phyloP scores from a whole-genome alignment of 305 asterid genomes.

The Fraxinus xanthoxyloides region DNA sequence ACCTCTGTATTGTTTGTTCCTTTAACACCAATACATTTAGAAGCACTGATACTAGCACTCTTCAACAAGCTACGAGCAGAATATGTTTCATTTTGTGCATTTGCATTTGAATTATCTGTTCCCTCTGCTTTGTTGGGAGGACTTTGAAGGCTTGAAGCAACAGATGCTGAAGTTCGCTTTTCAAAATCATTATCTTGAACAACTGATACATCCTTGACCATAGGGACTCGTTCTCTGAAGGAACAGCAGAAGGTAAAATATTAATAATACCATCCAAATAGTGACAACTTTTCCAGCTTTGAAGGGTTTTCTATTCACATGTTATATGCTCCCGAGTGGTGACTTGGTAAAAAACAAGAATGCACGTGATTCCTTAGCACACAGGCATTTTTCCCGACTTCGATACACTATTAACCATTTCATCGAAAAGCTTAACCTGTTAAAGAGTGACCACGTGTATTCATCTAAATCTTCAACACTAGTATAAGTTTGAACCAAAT shows the following conservation, averaged over 20 bases:
- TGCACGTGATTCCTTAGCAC: neutral
- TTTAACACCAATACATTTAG: slow-evolving; percentile 80
- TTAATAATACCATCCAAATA: neutral
- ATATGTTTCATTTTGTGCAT: slow-evolving; percentile 37
- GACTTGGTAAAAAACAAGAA: neutral
- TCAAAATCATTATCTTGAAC: slow-evolving; percentile 45
- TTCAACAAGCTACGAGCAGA: slow-evolving; percentile 85
- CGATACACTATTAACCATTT: too few species aligned
- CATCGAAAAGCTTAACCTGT: neutral
- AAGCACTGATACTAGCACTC: slow-evolving; percentile 96
- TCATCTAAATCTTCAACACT: neutral
- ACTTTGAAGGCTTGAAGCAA: slow-evolving; percentile 62
- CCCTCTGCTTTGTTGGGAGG: slow-evolving; percentile 44
- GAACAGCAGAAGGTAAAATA: neutral
- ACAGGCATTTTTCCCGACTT: neutral
- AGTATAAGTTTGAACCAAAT: neutral
- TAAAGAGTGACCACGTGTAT: neutral
- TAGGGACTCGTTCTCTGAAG: slow-evolving; percentile 88
- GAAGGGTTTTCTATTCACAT: neutral
- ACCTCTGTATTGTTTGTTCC: slow-evolving; percentile 59
- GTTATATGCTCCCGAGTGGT: neutral
- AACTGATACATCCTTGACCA: slow-evolving; percentile 52
- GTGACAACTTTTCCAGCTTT: neutral
- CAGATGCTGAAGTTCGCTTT: slow-evolving; percentile 55
- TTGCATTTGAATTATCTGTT: slow-evolving; percentile 31